Percentiles rank a stretch among this genome's conserved stretches.
Evolutionary conservation across 306 rosid genomes (phyloP).

Genomic region (Cyamopsis tetragonoloba): DNA sequence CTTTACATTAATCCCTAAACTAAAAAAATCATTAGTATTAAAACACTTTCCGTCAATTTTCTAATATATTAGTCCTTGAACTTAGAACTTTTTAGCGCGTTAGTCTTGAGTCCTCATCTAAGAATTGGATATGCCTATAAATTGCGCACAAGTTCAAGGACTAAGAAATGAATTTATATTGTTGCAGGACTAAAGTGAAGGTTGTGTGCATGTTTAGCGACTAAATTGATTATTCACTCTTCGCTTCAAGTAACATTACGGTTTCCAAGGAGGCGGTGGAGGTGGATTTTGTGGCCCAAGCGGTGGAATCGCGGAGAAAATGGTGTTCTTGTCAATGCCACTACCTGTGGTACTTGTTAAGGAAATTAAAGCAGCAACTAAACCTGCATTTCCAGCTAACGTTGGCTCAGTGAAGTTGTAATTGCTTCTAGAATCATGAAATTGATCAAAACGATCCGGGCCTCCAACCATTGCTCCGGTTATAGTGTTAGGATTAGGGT

Average conservation of each 20-base stretch:
- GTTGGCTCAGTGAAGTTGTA: constrained; percentile 53
- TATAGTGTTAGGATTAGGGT: constrained; percentile 46
- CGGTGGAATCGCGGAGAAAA: constrained; percentile 61
- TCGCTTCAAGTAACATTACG: constrained; percentile 16
- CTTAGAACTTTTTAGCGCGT: too few relatives aligned
- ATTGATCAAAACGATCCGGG: constrained; percentile 47
- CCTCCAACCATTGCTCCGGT: constrained; percentile 78
- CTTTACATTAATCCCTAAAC: too few relatives aligned
- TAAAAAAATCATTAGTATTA: too few relatives aligned
- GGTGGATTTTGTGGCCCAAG: constrained; percentile 52
- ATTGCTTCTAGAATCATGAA: constrained; percentile 40
- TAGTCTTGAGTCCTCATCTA: too few relatives aligned
- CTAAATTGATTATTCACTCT: too few relatives aligned
- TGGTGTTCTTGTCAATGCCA: constrained; percentile 48
- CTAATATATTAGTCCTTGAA: too few relatives aligned
- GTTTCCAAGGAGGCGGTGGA: constrained; percentile 64
- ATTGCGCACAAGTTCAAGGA: too few relatives aligned
- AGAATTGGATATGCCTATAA: too few relatives aligned
- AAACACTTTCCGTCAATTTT: too few relatives aligned
- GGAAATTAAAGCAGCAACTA: constrained; percentile 64
- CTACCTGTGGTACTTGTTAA: constrained; percentile 37
- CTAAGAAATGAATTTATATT: too few relatives aligned
- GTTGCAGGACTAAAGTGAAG: too few relatives aligned
- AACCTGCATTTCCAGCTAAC: constrained; percentile 62
- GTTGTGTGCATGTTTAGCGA: too few relatives aligned